Evolutionary conservation across 768 basidiomycete species (phyloP).

Genomic region (Neoboletus subvelutipes): DNA sequence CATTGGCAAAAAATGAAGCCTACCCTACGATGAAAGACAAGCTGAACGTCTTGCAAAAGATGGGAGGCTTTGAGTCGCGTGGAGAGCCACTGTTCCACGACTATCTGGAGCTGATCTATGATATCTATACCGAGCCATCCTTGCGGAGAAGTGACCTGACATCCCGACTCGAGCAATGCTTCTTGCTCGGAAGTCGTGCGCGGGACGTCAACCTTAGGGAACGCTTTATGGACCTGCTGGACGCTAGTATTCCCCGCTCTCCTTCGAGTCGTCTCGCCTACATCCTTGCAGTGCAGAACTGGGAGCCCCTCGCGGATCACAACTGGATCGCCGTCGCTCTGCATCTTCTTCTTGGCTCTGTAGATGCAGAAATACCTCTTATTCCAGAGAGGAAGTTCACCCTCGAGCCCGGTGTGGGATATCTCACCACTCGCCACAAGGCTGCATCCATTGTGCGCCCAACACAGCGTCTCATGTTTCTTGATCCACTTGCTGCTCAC

Average conservation of each 20-base stretch:
- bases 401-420: conserved; percentile 33
- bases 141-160: conserved; percentile 93
- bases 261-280: conserved; percentile 82
- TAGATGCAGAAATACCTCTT: conserved; percentile 44
- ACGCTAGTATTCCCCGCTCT: conserved; percentile 82
- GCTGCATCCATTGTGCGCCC: conserved; percentile 62
- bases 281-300: conserved; percentile 89
- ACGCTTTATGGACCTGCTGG: conserved; percentile 86
- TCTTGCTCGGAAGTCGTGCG: conserved; percentile 87
- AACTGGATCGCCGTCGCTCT: conserved; percentile 95
- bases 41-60: conserved; percentile 81
- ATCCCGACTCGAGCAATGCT: conserved; percentile 87
- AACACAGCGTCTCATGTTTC: conserved; percentile 77
- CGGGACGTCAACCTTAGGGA: conserved; percentile 77
- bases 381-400: conserved; percentile 42
- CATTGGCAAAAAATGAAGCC: conserved; percentile 78
- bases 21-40: conserved; percentile 97
- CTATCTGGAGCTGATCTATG: conserved; percentile 87
- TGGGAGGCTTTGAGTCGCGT: conserved; percentile 79
- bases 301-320: conserved; percentile 89
- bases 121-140: conserved; percentile 87
- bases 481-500: conserved; percentile 76
- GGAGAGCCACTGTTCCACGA: conserved; percentile 77
- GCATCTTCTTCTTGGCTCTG: conserved; percentile 82
- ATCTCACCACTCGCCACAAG: conserved; percentile 45